These are phyloP conservation scores for Aspergillus aculeatus DNA, from an alignment of 2,329 filamentous ascomycete genomes.

Conservation along the genomic window DNA sequence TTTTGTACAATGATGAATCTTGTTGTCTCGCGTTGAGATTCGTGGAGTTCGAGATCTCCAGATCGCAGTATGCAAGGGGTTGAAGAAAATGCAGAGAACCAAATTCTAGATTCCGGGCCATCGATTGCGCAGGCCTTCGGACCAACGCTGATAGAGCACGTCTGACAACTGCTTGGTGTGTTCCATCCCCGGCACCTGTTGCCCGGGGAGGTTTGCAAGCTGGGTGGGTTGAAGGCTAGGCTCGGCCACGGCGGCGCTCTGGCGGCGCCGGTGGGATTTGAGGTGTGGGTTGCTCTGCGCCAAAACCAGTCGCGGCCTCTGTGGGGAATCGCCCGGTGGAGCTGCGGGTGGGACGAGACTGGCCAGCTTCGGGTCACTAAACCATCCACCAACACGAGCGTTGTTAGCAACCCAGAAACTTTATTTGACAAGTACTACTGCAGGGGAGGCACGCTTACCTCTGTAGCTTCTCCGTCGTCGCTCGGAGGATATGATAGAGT, in stretches of 20 bases:
- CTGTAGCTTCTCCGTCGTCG: constrained; percentile 71
- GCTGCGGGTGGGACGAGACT: constrained; percentile 36
- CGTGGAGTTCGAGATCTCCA: not conserved
- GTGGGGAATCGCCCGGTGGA: constrained; percentile 42
- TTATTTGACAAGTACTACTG: not conserved
- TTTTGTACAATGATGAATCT: constrained; percentile 32
- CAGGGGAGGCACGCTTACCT: constrained; percentile 26
- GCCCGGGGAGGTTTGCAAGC: constrained; percentile 54
- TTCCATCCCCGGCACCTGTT: constrained; percentile 74
- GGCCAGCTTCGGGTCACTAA: constrained; percentile 41
- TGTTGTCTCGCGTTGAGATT: constrained; percentile 7
- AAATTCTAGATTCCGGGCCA: constrained; percentile 52
- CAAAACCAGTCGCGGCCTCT: constrained; percentile 66
- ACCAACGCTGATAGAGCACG: constrained; percentile 88
- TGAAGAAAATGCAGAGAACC: not conserved
- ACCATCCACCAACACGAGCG: constrained; percentile 16
- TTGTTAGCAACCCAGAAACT: not conserved
- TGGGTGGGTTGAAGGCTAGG: constrained; percentile 40
- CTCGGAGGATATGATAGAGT: constrained; percentile 77
- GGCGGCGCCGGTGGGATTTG: constrained; percentile 70
- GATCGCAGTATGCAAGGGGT: constrained; percentile 3
- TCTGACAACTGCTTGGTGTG: constrained; percentile 87
- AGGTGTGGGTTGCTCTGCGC: constrained; percentile 83
- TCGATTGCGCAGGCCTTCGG: constrained; percentile 72
- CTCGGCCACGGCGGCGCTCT: constrained; percentile 44